phyloP scores from a whole-genome alignment of 2,329 filamentous ascomycete genomes.

The Trematosphaeria pertusa region DNA sequence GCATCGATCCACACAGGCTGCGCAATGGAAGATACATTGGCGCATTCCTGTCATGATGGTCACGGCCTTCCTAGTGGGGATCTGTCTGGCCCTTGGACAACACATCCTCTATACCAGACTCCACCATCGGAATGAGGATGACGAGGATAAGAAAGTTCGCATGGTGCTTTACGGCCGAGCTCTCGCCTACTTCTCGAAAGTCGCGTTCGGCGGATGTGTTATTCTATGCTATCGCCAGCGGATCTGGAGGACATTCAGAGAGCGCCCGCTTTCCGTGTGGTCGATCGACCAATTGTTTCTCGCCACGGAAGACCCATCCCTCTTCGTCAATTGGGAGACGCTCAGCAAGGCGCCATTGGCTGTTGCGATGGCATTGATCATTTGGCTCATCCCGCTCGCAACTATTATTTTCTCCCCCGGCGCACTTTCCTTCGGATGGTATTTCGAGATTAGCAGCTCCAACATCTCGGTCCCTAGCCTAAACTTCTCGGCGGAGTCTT shows the following conservation, averaged over 20 bases:
- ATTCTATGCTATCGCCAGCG: conserved; percentile 44
- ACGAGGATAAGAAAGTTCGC: conserved; percentile 38
- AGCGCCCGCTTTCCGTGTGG: conserved; percentile 39
- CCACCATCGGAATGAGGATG: conserved; percentile 31
- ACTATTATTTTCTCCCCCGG: conserved; percentile 49
- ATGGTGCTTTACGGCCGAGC: conserved; percentile 44
- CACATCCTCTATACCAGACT: conserved; percentile 42
- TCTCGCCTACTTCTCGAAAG: conserved; percentile 44
- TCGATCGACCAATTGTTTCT: conserved; percentile 46
- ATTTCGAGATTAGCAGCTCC: conserved; percentile 20
- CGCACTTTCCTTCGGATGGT: conserved; percentile 46
- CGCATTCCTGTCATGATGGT: conserved; percentile 39
- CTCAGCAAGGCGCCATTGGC: conserved; percentile 36
- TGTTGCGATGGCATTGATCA: conserved; percentile 35
- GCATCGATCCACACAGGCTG: conserved; percentile 38
- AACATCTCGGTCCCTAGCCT: conserved; percentile 31
- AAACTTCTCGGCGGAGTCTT: conserved; percentile 42
- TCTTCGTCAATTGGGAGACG: conserved; percentile 43
- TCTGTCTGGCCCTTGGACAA: conserved; percentile 39
- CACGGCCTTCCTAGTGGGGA: conserved; percentile 34
- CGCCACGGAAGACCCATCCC: conserved; percentile 41
- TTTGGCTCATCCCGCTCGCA: conserved; percentile 46
- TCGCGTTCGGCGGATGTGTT: conserved; percentile 42
- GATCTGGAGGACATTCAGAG: conserved; percentile 44
- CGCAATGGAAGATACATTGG: conserved; percentile 47